Conservation (phyloP, 1,284 basidiomycete species). For the Fomitopsis palustris region DNA sequence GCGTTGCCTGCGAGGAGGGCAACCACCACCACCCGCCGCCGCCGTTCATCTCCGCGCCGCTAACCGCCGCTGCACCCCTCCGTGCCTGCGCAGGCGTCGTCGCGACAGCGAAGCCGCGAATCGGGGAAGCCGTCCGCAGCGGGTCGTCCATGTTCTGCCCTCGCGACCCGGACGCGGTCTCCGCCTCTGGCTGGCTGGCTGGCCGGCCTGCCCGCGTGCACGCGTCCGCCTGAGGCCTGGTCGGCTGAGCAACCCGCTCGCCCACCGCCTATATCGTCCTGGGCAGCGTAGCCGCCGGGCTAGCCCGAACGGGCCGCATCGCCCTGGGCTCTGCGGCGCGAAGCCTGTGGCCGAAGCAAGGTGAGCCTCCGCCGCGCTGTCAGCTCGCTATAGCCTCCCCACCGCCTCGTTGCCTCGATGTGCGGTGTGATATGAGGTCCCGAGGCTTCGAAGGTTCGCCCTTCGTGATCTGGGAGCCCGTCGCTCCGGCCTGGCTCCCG, state of each 20-base stretch:
- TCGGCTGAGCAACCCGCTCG: too few species aligned
- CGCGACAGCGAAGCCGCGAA: too few species aligned
- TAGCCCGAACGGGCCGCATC: not conserved
- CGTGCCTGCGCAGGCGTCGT: too few species aligned
- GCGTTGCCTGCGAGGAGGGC: too few species aligned
- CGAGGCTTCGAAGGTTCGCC: not conserved
- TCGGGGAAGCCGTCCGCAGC: too few species aligned
- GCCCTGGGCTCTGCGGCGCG: not conserved
- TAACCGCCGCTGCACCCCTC: too few species aligned
- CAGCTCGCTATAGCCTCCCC: not conserved
- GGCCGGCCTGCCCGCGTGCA: not conserved
- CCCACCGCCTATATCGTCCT: not conserved
- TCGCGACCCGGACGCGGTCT: not conserved
- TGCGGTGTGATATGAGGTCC: not conserved
- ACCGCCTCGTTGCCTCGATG: not conserved
- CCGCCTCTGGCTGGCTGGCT: not conserved
- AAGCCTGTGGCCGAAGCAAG: not conserved
- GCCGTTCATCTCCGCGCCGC: too few species aligned
- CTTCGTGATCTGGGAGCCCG: not conserved
- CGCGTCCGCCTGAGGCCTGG: not conserved
- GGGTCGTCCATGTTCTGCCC: too few species aligned
- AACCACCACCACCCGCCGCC: too few species aligned
- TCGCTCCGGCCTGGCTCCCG: not conserved
- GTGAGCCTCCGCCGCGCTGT: not conserved
- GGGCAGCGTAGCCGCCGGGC: not conserved